Evolutionary conservation across 768 basidiomycete genomes (phyloP), one percentile per base, ranked within the genome.

Genomic region (Trametes gibbosa): DNA sequence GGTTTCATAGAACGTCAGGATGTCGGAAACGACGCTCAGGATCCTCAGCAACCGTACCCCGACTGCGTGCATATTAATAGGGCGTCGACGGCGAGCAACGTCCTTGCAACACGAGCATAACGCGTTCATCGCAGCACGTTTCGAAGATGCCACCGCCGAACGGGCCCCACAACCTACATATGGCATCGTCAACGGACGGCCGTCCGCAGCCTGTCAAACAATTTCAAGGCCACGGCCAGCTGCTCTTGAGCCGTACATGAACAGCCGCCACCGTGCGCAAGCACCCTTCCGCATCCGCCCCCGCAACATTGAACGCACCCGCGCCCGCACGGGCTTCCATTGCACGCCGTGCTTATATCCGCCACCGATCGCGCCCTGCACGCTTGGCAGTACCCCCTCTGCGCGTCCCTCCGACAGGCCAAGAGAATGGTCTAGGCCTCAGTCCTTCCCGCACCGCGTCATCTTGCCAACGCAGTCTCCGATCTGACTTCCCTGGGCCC

Each of bases 351-450:
- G 25, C 42, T 19, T 43, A 55, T 40, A 5, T 27, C 54, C 21
- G 54, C 46, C 17, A 13, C 46, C 45, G 54, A 55, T 55, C 54
- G 23, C 24, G n/a, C 54, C 35, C 54, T 27, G 35, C 54, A 48
- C 35, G 45, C 54, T 43, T 34, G 43, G 29, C 43, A 17, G 17
- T 7, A 29, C 17, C 21, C 5, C 24, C 35, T 10, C 34, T 21
- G 2, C 19, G 29, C 29, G 10, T 10, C 29, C 29, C 29, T 32
- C n/a, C 29, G 29, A 32, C 29, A 4, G 29, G 10, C 29, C 10
- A 32, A 10, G 29, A 4, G 29, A 32, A n/a, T n/a, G n/a, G n/a
- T n/a, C n/a, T n/a, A n/a, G n/a, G n/a, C n/a, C n/a, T n/a, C n/a
- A n/a, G 29, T 10, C 29, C 4, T 4, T 10, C 35, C n/a, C 8